Evolutionary conservation across 1,284 basidiomycete genomes (phyloP).

Genomic region (Ustilago xerochloae): DNA sequence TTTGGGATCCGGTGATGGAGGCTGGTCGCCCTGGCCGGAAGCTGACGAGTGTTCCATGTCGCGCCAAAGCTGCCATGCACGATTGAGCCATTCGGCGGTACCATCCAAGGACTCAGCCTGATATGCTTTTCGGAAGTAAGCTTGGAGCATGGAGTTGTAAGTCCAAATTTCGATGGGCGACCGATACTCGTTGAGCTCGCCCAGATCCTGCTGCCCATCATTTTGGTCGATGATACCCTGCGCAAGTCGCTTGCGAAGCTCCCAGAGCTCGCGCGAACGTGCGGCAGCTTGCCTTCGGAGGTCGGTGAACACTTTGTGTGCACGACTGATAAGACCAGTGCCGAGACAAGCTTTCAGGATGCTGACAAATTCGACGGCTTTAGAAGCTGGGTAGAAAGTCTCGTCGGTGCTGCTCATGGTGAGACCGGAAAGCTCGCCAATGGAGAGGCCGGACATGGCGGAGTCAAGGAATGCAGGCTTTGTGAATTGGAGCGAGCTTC

Average conservation of each 20-base stretch:
- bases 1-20: conserved; percentile 44
- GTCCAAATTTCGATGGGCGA: conserved; percentile 52
- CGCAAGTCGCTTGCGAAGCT: conserved; percentile 29
- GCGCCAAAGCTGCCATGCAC: conserved; percentile 55
- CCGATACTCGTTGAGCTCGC: conserved; percentile 22
- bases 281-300: conserved; percentile 48
- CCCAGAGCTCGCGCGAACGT: conserved; percentile 44
- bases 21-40: conserved; percentile 16
- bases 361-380: conserved; percentile 53
- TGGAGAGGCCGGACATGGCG: conserved; percentile 27
- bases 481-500: conserved; percentile 7
- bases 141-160: conserved; percentile 63
- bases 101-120: conserved; percentile 43
- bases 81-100: conserved; percentile 46
- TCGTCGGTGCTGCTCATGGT: conserved; percentile 53
- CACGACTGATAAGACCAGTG: conserved; percentile 60
- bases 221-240: conserved; percentile 42
- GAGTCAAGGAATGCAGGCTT: conserved; percentile 5
- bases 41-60: conserved; percentile 46
- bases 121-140: conserved; percentile 59
- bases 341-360: conserved; percentile 64
- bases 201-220: conserved; percentile 35
- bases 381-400: conserved; percentile 54
- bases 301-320: conserved; percentile 60
- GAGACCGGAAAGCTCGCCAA: conserved; percentile 45